Evolutionary conservation across 2,329 filamentous ascomycete genomes (phyloP).

Genomic region (Pseudocercospora crystallina): DNA sequence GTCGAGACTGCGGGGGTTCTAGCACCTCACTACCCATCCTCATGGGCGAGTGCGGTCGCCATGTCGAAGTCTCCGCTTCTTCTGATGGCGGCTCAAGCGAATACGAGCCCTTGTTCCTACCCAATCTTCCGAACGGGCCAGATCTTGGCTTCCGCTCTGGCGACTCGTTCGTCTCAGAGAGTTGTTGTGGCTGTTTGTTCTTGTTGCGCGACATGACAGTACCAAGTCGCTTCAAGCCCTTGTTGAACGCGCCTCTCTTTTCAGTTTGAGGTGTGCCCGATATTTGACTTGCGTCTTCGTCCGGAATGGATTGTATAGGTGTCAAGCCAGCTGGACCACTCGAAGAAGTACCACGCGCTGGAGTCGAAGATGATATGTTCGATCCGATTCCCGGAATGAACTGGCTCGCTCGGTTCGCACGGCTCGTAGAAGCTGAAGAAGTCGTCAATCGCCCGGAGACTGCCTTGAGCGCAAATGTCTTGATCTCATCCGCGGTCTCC

Average conservation of each 20-base stretch:
- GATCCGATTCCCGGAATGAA: constrained; percentile 5
- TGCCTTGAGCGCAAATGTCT: constrained; percentile 59
- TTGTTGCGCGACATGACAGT: constrained; percentile 65
- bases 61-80: constrained; percentile 16
- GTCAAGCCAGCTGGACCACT: constrained; percentile 14
- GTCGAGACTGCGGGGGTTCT: constrained; percentile 22
- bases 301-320: constrained; percentile 24
- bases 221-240: constrained; percentile 57
- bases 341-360: constrained; percentile 13
- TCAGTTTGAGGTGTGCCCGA: constrained; percentile 47
- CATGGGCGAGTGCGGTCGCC: constrained; percentile 33
- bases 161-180: constrained; percentile 38
- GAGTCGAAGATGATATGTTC: background rate
- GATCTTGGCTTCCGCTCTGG: constrained; percentile 56
- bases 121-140: constrained; percentile 56
- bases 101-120: constrained; percentile 62
- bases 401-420: constrained; percentile 11
- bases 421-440: background rate
- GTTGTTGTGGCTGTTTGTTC: constrained; percentile 49
- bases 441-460: constrained; percentile 31
- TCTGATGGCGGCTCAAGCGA: constrained; percentile 38
- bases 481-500: constrained; percentile 83
- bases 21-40: constrained; percentile 34
- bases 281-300: constrained; percentile 25
- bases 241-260: constrained; percentile 47